A percentile compares a stretch with the other conserved stretches of the same genome.
Conservation (phyloP, 106 monocot genomes). For the Amphibolis antarctica region DNA sequence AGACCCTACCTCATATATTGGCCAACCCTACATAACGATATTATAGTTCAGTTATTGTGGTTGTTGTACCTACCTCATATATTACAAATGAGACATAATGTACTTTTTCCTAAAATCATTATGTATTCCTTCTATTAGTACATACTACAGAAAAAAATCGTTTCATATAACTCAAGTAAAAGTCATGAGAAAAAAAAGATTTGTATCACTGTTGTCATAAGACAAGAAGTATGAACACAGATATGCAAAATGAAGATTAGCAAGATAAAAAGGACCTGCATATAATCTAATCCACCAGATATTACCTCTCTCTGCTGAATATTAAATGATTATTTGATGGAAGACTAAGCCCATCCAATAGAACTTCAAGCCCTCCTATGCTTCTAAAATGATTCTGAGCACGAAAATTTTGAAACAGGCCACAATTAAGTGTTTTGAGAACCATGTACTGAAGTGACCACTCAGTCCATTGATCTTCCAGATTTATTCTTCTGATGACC, state of each 20-base stretch:
- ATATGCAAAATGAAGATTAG: not conserved
- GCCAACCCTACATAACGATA: too few species aligned
- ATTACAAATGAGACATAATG: too few species aligned
- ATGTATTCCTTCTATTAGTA: too few species aligned
- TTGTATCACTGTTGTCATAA: not conserved
- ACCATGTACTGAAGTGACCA: conserved; percentile 70
- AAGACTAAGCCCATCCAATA: conserved; percentile 73
- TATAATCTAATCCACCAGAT: not conserved
- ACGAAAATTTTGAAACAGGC: conserved; percentile 57
- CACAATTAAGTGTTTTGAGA: conserved; percentile 51
- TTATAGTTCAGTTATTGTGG: too few species aligned
- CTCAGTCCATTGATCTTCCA: conserved; percentile 75
- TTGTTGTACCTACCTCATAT: too few species aligned
- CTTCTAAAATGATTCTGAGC: conserved; percentile 99
- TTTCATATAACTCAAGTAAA: too few species aligned
- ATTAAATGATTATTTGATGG: conserved; percentile 69
- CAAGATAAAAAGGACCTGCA: not conserved
- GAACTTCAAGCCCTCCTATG: conserved; percentile 95
- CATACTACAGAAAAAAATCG: too few species aligned
- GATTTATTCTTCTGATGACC: conserved; percentile 68
- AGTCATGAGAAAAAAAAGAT: too few species aligned
- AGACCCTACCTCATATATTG: too few species aligned
- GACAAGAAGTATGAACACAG: not conserved
- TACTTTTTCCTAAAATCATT: too few species aligned
- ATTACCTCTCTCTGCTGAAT: conserved; percentile 38